These are phyloP conservation scores for Suillus brevipes DNA, from an alignment of 768 basidiomycete species.

Conservation along the genomic window DNA sequence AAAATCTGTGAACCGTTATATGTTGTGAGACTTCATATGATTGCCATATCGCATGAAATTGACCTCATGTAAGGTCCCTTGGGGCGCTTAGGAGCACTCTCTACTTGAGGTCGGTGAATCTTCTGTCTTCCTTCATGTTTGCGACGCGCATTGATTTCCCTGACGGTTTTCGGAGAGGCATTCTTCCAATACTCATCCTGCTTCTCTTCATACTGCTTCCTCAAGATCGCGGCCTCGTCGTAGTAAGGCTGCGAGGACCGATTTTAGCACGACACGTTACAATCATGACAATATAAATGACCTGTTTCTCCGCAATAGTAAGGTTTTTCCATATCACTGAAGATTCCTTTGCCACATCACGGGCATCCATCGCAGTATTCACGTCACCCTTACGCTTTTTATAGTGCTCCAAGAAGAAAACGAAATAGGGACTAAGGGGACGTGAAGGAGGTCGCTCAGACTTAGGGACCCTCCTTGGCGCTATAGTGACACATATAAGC, in stretches of 20 bases:
- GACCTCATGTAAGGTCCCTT: slow-evolving; percentile 27
- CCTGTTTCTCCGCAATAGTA: slow-evolving; percentile 38
- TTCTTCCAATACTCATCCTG: slow-evolving; percentile 31
- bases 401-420: slow-evolving; percentile 25
- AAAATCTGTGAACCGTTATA: slow-evolving; percentile 18
- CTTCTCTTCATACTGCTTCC: slow-evolving; percentile 21
- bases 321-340: slow-evolving; percentile 32
- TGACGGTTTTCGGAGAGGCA: slow-evolving; percentile 21
- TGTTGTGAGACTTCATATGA: neutral
- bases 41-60: slow-evolving; percentile 1
- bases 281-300: slow-evolving; percentile 8
- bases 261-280: neutral
- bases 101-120: slow-evolving; percentile 11
- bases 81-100: slow-evolving; percentile 2
- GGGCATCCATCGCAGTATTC: neutral
- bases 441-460: slow-evolving; percentile 29
- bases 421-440: slow-evolving; percentile 24
- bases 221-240: slow-evolving; percentile 20
- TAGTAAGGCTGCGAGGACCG: slow-evolving; percentile 25
- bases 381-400: slow-evolving; percentile 4
- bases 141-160: slow-evolving; percentile 35
- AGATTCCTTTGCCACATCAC: slow-evolving; percentile 20
- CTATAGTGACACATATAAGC: neutral
- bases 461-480: slow-evolving; percentile 17
- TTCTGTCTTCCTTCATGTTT: slow-evolving; percentile 24